Percentiles rank a stretch among this genome's conserved stretches.
Conservation (phyloP, 1,139 yeast species). For the Wickerhamomyces sp. region DNA sequence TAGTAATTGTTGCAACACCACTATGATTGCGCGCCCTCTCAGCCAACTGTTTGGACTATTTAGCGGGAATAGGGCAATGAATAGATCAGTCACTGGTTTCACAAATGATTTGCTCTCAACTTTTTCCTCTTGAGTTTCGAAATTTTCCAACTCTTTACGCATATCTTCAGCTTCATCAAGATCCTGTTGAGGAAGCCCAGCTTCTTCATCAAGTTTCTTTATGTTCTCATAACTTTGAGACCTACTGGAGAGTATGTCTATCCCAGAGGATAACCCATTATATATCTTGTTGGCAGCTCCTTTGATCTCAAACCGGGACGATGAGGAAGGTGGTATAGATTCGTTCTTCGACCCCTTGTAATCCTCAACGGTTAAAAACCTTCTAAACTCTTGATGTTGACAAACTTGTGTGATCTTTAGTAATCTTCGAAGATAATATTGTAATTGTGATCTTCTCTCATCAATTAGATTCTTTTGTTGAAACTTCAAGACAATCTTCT, state of each 20-base stretch:
- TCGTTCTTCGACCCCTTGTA: slow-evolving; percentile 7
- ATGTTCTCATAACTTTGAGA: slow-evolving; percentile 15
- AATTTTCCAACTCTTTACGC: slow-evolving; percentile 25
- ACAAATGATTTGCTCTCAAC: slow-evolving; percentile 45
- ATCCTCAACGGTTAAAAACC: slow-evolving; percentile 72
- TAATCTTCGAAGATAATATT: slow-evolving; percentile 54
- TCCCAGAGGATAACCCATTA: slow-evolving; percentile 33
- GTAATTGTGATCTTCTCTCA: slow-evolving; percentile 55
- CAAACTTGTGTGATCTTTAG: slow-evolving; percentile 66
- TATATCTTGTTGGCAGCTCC: slow-evolving; percentile 41
- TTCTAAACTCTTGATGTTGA: slow-evolving; percentile 63
- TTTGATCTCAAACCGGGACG: slow-evolving; percentile 22
- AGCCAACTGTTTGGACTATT: slow-evolving; percentile 70
- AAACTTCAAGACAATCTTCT: slow-evolving; percentile 58
- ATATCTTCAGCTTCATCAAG: slow-evolving; percentile 26
- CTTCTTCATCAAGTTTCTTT: neutral
- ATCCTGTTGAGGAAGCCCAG: slow-evolving; percentile 3
- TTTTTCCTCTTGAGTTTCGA: slow-evolving; percentile 15
- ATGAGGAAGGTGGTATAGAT: slow-evolving; percentile 1
- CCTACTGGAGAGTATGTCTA: slow-evolving; percentile 11
- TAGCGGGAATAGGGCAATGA: slow-evolving; percentile 65
- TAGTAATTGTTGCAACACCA: slow-evolving; percentile 76
- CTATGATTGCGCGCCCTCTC: slow-evolving; percentile 77
- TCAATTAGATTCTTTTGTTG: slow-evolving; percentile 59
- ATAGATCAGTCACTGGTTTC: slow-evolving; percentile 76